Evolutionary conservation across 2,329 filamentous ascomycete species (phyloP), one percentile per base, ranked within the genome.

Genomic region (Penicillium aurantiogriseum): DNA sequence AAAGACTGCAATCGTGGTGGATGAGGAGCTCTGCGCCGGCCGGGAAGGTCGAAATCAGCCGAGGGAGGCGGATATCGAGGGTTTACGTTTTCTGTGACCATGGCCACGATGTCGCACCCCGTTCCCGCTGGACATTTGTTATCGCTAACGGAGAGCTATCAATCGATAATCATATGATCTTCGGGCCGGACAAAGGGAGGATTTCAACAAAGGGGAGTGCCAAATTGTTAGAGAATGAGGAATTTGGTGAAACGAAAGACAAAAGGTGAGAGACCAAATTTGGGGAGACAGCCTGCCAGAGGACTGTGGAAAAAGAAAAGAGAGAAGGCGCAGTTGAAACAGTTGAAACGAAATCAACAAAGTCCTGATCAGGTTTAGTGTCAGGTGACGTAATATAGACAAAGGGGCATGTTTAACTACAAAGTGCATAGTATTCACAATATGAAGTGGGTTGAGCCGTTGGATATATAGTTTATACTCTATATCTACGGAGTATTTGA

Each of bases 11-110:
- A 64, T 46, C 66, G 71, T 31, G 63, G 67, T 48, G 68, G 70
- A 49, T 69, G 66, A 51, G 67, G 67, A 29, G 63, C 58, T 58
- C 67, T 69, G 60, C 68, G 70, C 53, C 69, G 69, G 60, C 63
- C 66, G 57, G 67, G 61, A 53, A 68, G 63, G 59, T 69, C 69
- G 57, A 69, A 67, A 59, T 71, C 67, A 68, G 62, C 69, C 61
- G 65, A 52, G 19, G 50, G 65, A 61, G 69, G 67, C 62, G 68
- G 68, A 64, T 69, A 72, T 64, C 67, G 71, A 70, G 65, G 61
- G 59, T 67, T 69, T 67, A 69, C 73, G 74, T 72, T 71, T 70
- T 71, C 73, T 72, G 73, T 76, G 75, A 76, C 74, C 75, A 77
- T 77, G 72, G 74, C 73, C 75, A 76, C 74, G 67, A 67, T 58